Base-by-base conservation (phyloP, 495 filamentous ascomycete genomes). In the Lophiostoma macrostomum region DNA sequence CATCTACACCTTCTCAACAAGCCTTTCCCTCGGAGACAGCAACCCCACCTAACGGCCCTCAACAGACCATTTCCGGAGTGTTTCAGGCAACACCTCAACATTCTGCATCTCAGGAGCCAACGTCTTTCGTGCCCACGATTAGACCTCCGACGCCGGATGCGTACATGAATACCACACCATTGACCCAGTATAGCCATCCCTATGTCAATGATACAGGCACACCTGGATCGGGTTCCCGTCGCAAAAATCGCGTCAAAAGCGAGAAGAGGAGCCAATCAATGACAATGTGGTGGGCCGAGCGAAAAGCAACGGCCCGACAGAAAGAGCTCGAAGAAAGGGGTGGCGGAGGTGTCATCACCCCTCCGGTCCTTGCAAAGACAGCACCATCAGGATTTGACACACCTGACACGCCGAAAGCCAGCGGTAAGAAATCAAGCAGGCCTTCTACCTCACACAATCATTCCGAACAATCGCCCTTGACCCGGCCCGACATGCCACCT, bases 281-380 rank as follows among this genome's bases (percentile, higher is more conserved):
- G 67, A 69, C 67, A 23, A 53, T 63, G 1, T 69, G 67, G 67
- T 69, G 67, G 67, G 65, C 64, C 24, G 60, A 67, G 50, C 62
- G 67, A 11, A 69, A 69, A 51, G 57, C 55, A n/a, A n/a, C n/a
- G n/a, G n/a, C n/a, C 4, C 55, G 56, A 4, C 43, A 47, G 23
- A 56, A 53, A 27, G 60, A 63, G 28, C 18, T 44, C 28, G 48
- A 58, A 18, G 54, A 42, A 19, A 50, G 41, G 36, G 35, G 43
- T 27, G 27, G 40, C 12, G 52, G n/a, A n/a, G n/a, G n/a, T n/a
- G n/a, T n/a, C n/a, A n/a, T n/a, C n/a, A n/a, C n/a, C n/a, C n/a
- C n/a, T n/a, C n/a, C n/a, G n/a, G n/a, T n/a, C n/a, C n/a, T n/a
- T n/a, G n/a, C n/a, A n/a, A n/a, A n/a, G n/a, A n/a, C n/a, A n/a